Conservation (phyloP, 495 filamentous ascomycete species). For the Penicillium desertorum region DNA sequence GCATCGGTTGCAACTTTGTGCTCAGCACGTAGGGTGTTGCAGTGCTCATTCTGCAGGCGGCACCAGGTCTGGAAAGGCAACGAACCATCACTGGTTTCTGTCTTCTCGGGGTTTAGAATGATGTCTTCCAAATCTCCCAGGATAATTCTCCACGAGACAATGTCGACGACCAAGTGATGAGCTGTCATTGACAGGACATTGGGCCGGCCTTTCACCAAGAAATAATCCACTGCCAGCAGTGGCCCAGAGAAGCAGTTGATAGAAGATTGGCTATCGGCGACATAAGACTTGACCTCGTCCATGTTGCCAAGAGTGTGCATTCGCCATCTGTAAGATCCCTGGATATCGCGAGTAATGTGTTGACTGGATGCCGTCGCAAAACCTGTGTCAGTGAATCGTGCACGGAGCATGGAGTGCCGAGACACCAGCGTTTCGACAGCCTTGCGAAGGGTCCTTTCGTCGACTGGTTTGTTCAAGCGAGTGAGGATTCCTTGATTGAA, state of each 20-base stretch:
- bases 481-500: constrained; percentile 73
- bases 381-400: constrained; percentile 51
- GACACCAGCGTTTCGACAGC: constrained; percentile 59
- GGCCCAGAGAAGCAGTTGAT: constrained; percentile 48
- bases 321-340: constrained; percentile 39
- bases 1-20: constrained; percentile 29
- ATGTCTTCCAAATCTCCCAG: constrained; percentile 66
- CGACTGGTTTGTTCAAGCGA: constrained; percentile 51
- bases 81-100: constrained; percentile 33
- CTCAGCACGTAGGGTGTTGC: constrained; percentile 21
- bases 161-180: constrained; percentile 69
- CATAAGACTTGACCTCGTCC: constrained; percentile 30
- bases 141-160: constrained; percentile 69
- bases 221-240: constrained; percentile 45
- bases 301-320: constrained; percentile 24
- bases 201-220: constrained; percentile 41
- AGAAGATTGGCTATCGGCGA: constrained; percentile 42
- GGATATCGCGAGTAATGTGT: constrained; percentile 37
- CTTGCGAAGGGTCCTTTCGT: constrained; percentile 46
- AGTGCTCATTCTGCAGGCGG: constrained; percentile 45
- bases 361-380: constrained; percentile 34
- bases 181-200: constrained; percentile 61
- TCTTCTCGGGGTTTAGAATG: constrained; percentile 45
- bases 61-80: constrained; percentile 68
- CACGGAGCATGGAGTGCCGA: constrained; percentile 72